Base-by-base conservation (phyloP, 129 eudicot genomes). In the Lonicera japonica region DNA sequence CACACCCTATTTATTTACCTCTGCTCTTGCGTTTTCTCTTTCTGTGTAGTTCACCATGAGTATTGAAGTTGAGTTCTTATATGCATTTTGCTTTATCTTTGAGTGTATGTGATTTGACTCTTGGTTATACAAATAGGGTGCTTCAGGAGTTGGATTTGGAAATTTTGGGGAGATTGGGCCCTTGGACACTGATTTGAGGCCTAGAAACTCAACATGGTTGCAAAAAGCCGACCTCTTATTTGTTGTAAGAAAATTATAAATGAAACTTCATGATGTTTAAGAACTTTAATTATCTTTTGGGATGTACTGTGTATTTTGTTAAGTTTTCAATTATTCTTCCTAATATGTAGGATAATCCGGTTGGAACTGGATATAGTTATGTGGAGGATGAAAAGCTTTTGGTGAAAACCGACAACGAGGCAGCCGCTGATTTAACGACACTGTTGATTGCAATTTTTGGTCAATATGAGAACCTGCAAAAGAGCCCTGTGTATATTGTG, bases 131-230 rank as follows among this genome's bases (percentile, higher is more conserved):
- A 14, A 29, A 48, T 43, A 29, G 97, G 97, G 97, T 66, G 88
- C 86, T 56, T 90, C 97, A 62, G 97, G 97, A 56, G 86, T 78
- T 71, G 95, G 89, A 58, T 62, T 76, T 43, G 97, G 97, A 25
- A 90, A 90, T 62, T 90, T 90, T 75, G 77, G 79, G 75, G 97
- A 90, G 52, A 74, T 90, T 51, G 97, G 97, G 34, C 97, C 97
- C 55, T 75, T 86, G 75, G 95, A 90, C 61, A 63, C 84, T 29
- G 66, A 47, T 58, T 63, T 90, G 72, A 86, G 74, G 69, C 97
- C 92, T 14, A 81, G 97, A 76, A 90, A 90, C 72, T 83, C 97
- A 21, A 90, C 97, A 47, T 90, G 97, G 97, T 64, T 90, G 64
- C 67, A 47, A 38, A 80, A 73, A 47, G 92, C 95, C 68, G 97